These are phyloP conservation scores for Kluyveromyces marxianus DNA, from an alignment of 1,139 yeast species.

Conservation along the genomic window DNA sequence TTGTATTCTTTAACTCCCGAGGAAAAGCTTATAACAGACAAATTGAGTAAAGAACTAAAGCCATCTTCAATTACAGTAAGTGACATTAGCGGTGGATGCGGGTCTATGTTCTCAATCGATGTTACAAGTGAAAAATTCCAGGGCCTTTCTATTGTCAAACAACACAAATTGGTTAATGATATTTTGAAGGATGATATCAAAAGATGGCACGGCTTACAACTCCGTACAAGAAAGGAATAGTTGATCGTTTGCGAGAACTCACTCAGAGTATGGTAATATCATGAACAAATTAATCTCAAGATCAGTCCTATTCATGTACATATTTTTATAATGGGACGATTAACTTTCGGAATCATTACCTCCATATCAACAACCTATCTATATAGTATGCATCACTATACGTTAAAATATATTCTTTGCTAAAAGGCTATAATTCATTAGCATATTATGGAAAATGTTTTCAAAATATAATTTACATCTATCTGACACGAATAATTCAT, in stretches of 20 bases:
- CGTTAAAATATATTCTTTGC: no score
- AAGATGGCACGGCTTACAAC: slow-evolving; percentile 92
- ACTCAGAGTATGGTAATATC: no score
- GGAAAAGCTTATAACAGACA: slow-evolving; percentile 56
- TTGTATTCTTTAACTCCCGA: slow-evolving; percentile 45
- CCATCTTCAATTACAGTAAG: slow-evolving; percentile 60
- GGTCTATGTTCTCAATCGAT: slow-evolving; percentile 90
- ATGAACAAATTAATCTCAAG: no score
- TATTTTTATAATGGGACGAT: no score
- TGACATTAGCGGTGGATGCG: slow-evolving; percentile 94
- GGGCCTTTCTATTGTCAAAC: slow-evolving; percentile 79
- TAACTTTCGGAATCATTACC: no score
- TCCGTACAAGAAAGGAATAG: slow-evolving; percentile 49
- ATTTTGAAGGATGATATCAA: slow-evolving; percentile 77
- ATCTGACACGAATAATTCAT: no score
- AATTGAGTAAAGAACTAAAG: slow-evolving; percentile 44
- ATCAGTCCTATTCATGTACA: no score
- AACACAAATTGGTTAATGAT: slow-evolving; percentile 82
- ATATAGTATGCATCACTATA: no score
- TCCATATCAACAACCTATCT: no score
- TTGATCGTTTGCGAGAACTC: background rate
- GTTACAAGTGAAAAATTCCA: slow-evolving; percentile 69
- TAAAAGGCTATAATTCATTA: no score
- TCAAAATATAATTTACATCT: no score
- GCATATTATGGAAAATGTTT: no score